Evolutionary conservation across 805 yeast species (phyloP).

Genomic region (Monosporozyma unispora): DNA sequence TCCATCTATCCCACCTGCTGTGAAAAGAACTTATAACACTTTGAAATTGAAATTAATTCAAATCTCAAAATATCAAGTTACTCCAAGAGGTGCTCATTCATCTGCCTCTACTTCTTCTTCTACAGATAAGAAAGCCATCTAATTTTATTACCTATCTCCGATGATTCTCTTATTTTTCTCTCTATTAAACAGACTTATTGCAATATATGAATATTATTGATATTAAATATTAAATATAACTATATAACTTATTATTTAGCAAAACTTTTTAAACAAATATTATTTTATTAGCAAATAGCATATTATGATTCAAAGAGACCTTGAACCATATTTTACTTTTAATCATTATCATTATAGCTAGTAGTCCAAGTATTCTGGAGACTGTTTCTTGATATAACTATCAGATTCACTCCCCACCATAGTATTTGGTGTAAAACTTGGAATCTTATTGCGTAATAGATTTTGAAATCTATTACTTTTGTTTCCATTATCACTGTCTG

Average conservation of each 20-base stretch:
- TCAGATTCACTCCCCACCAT: background rate
- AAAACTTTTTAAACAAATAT: background rate
- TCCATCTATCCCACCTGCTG: constrained; percentile 43
- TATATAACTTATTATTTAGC: background rate
- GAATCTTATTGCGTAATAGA: background rate
- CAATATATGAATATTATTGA: background rate
- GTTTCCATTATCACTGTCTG: background rate
- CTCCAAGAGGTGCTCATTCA: constrained; percentile 2
- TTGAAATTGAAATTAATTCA: constrained; percentile 8
- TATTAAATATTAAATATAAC: background rate
- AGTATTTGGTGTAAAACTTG: background rate
- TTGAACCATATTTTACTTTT: background rate
- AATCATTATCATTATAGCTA: background rate
- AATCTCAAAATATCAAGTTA: constrained; percentile 9
- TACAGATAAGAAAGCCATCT: constrained; percentile 3
- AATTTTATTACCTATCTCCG: no score
- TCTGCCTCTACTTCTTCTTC: constrained; percentile 1
- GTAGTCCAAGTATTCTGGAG: background rate
- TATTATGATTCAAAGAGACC: background rate
- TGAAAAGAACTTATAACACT: constrained; percentile 29
- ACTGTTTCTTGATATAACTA: background rate
- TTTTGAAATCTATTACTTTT: background rate
- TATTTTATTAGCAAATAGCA: background rate
- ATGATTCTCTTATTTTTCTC: background rate
- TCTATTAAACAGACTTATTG: background rate